These are phyloP conservation scores for Gaeumannomyces tritici DNA, from an alignment of 2,329 filamentous ascomycete species.

Conservation along the genomic window DNA sequence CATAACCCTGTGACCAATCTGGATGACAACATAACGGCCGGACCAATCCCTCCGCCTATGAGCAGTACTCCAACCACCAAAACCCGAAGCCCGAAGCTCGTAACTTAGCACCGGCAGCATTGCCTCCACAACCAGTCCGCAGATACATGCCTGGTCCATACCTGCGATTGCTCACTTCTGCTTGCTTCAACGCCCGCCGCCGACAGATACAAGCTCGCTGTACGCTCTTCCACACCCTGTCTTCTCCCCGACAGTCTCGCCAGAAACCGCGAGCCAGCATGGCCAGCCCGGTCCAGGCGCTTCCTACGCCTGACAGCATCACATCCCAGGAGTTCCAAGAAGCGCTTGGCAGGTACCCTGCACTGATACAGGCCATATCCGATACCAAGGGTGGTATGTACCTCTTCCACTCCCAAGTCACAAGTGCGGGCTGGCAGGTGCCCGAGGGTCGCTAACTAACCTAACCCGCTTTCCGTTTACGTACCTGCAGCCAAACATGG, in stretches of 20 bases:
- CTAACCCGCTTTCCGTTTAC: not conserved
- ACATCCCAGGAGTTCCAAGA: conserved; percentile 15
- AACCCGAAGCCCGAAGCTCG: too few relatives aligned
- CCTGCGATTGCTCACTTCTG: not conserved
- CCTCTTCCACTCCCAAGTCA: conserved; percentile 6
- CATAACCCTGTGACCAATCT: not conserved
- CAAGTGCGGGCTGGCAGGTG: too few relatives aligned
- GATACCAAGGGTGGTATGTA: conserved; percentile 31
- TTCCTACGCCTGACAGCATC: conserved; percentile 12
- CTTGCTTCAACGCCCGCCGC: not conserved
- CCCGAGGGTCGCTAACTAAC: not conserved
- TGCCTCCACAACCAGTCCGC: too few relatives aligned
- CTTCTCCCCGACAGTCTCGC: too few relatives aligned
- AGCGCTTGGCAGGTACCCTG: conserved; percentile 8
- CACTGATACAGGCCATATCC: conserved; percentile 23
- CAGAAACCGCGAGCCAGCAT: not conserved
- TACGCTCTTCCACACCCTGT: not conserved
- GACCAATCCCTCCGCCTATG: not conserved
- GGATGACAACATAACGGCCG: not conserved
- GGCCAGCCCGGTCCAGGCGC: not conserved
- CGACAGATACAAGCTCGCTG: not conserved
- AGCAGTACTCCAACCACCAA: not conserved
- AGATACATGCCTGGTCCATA: not conserved
- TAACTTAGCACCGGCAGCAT: too few relatives aligned
- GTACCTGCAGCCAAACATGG: conserved; percentile 27